A percentile compares a stretch with the other conserved stretches of the same genome.
Conservation (phyloP, 306 rosid species). For the Glycine soja region DNA sequence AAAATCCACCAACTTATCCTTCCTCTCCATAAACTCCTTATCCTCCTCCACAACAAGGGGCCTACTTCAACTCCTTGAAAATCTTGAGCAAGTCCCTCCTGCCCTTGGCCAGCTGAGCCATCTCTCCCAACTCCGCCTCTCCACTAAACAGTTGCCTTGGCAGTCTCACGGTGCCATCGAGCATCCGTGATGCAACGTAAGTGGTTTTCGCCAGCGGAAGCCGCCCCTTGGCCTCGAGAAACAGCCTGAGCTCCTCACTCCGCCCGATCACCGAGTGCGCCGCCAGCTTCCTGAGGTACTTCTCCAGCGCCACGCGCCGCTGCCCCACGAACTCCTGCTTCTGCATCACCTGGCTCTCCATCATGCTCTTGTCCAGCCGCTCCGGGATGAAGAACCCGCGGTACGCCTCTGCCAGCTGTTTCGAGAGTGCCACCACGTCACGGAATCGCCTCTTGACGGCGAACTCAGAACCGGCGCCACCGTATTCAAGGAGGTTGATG, state of each 20-base stretch:
- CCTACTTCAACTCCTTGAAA: slow-evolving; percentile 88
- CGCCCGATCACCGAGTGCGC: slow-evolving; percentile 78
- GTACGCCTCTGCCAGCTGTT: slow-evolving; percentile 79
- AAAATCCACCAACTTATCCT: slow-evolving; percentile 70
- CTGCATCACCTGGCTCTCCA: slow-evolving; percentile 98
- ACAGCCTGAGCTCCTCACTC: slow-evolving; percentile 83
- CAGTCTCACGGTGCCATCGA: slow-evolving; percentile 87
- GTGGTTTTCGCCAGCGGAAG: slow-evolving; percentile 65
- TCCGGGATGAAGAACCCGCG: slow-evolving; percentile 85
- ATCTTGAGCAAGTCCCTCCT: slow-evolving; percentile 91
- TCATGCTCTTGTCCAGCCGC: slow-evolving; percentile 90
- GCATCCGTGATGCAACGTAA: slow-evolving; percentile 87
- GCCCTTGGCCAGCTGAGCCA: slow-evolving; percentile 84
- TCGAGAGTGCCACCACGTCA: slow-evolving; percentile 84
- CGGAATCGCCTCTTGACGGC: slow-evolving; percentile 80
- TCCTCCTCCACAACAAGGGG: slow-evolving; percentile 89
- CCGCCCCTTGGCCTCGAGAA: slow-evolving; percentile 78
- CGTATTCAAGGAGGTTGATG: slow-evolving; percentile 69
- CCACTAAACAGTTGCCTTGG: slow-evolving; percentile 79
- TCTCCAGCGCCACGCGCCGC: slow-evolving; percentile 87
- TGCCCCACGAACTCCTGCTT: slow-evolving; percentile 95
- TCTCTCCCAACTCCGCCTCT: slow-evolving; percentile 63
- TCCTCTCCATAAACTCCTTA: slow-evolving; percentile 84
- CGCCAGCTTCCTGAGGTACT: slow-evolving; percentile 75
- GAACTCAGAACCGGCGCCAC: slow-evolving; percentile 63